phyloP scores from a whole-genome alignment of 1,284 basidiomycete species.

The Heliocybe sulcata region DNA sequence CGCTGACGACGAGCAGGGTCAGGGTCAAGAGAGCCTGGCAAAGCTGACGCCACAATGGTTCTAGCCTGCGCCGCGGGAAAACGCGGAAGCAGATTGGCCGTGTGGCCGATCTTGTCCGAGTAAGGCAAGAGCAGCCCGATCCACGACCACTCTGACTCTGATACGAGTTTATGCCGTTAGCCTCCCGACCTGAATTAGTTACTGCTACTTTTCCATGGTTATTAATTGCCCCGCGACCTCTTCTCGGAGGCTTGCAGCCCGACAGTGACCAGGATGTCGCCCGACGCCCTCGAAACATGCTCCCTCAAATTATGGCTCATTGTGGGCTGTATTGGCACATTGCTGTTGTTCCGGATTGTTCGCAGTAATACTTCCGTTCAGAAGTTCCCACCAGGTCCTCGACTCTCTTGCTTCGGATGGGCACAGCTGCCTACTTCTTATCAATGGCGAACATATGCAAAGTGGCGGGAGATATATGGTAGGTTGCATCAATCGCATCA shows the following conservation, averaged over 20 bases:
- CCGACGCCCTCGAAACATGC: not conserved
- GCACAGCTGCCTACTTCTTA: not conserved
- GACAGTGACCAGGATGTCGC: not conserved
- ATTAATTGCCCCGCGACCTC: not conserved
- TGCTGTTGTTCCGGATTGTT: not conserved
- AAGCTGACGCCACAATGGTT: not conserved
- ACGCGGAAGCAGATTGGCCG: not conserved
- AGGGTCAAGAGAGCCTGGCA: not conserved
- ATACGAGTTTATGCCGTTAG: not conserved
- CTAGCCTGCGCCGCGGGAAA: not conserved
- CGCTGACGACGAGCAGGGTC: conserved; percentile 19
- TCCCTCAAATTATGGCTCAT: not conserved
- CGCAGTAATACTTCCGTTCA: not conserved
- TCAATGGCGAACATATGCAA: conserved; percentile 1
- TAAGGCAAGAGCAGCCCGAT: not conserved
- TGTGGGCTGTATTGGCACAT: not conserved
- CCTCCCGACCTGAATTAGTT: not conserved
- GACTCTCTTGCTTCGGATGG: not conserved
- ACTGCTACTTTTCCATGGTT: not conserved
- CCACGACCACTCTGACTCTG: not conserved
- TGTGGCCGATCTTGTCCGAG: not conserved
- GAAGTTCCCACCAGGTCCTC: not conserved
- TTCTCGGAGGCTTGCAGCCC: not conserved
- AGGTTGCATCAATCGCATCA: not conserved
- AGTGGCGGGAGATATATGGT: conserved; percentile 2